Percentiles rank a stretch among this genome's conserved stretches.
These are phyloP conservation scores for Aspergillus funiculosus DNA, from an alignment of 495 filamentous ascomycete species.

Conservation along the genomic window DNA sequence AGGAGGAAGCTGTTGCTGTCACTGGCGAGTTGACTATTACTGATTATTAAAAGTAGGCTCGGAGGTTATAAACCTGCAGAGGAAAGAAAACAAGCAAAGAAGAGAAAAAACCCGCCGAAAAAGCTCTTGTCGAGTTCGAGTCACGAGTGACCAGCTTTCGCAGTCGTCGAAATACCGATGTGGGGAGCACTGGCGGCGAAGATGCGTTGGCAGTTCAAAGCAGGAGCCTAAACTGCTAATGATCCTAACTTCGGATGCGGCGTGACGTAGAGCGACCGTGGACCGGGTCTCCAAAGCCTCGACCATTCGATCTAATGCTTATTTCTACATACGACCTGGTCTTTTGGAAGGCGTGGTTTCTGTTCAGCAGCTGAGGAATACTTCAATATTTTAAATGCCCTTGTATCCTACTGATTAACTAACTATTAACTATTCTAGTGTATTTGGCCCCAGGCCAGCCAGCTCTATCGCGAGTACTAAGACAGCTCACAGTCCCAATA, in stretches of 20 bases:
- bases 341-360: too few relatives aligned
- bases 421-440: slow-evolving; percentile 1
- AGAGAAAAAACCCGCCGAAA: slow-evolving; percentile 4
- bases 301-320: slow-evolving; percentile 9
- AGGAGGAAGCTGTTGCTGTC: slow-evolving; percentile 16
- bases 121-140: slow-evolving; percentile 5
- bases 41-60: too few relatives aligned
- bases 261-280: slow-evolving; percentile 33
- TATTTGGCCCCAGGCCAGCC: not conserved
- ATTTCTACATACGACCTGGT: slow-evolving; percentile 2
- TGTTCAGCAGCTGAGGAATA: too few relatives aligned
- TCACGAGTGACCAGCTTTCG: not conserved
- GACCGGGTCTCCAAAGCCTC: slow-evolving; percentile 16
- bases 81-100: not conserved
- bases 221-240: too few relatives aligned
- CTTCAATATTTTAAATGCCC: slow-evolving; percentile 2
- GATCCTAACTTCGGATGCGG: too few relatives aligned
- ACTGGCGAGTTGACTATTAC: too few relatives aligned
- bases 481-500: slow-evolving; percentile 3
- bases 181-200: slow-evolving; percentile 20
- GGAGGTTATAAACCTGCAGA: not conserved
- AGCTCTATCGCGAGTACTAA: not conserved
- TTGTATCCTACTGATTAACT: slow-evolving; percentile 4
- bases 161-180: slow-evolving; percentile 11
- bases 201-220: slow-evolving; percentile 39